Evolutionary conservation across 768 basidiomycete species (phyloP), one percentile per base, ranked within the genome.

Genomic region (Sutorius australiensis): DNA sequence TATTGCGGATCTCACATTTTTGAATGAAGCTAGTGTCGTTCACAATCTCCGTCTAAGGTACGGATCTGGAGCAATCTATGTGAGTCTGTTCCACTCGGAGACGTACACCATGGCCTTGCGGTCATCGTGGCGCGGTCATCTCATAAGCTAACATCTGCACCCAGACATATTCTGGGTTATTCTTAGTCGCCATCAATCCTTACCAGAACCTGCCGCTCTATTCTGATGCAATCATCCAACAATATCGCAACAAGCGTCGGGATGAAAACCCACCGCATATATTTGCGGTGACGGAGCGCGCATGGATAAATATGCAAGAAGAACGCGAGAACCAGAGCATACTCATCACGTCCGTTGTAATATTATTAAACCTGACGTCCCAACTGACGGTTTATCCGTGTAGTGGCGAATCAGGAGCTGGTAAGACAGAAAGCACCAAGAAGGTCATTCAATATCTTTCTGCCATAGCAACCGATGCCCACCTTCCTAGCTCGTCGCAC

Each of bases 381-480:
- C 57, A 32, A 53, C 58, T 63, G 10, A 66, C 39, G 28, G 7
- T 32, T 46, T n/a, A 40, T 42, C 16, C 19, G 7, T 41, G 0
- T 61, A 97, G 95, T 9, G 97, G 97, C 39, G 97, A 99, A 77
- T 98, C 97, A 8, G 97, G 97, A 33, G 97, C 97, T 4, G 97
- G 97, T 40, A 99, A 98, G 77, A 99, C 97, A 2, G 97, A 98
- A 68, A 98, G 95, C 73, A 91, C 89, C 13, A 98, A 99, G 80
- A 98, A 98, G 66, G 95, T 98, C 63, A 99, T 99, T 50, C 97
- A 98, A 69, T 99, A 98, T 72, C 83, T 99, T 38, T 95, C 97
- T 1, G 92, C 97, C 7, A 98, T 98, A 60, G 97, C 97, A 2
- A 83, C 91, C 11, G 91, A 94, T 61, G 76, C 80, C 2, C 82